Evolutionary conservation across 2,329 filamentous ascomycete genomes (phyloP), one percentile per base, ranked within the genome.

Genomic region (Colletotrichum liaoningense): DNA sequence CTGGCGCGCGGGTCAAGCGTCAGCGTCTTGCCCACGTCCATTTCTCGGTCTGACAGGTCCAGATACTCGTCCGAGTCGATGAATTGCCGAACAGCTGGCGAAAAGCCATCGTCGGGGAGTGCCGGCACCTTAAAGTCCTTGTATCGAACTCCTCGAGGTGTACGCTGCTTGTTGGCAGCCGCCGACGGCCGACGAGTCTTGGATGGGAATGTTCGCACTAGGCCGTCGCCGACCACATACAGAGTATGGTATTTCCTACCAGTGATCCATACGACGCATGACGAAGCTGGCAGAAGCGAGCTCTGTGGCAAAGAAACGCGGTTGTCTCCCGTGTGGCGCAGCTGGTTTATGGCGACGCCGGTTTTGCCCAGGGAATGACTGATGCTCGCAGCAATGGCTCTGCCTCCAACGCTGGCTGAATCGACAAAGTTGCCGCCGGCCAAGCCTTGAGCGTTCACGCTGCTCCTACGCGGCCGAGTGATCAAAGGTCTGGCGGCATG

Each of bases 321-420:
- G 81, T 94, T 95, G 79, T 95, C 93, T 12, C 92, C 92, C 0
- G 90, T 93, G 77, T 95, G 93, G 59, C 93, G 91, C 71, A 95
- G 88, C 76, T 93, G 90, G 76, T 88, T 93, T 80, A 93, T 91
- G 56, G 89, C 89, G 16, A 88, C 91, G 69, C 92, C 93, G n/a
- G 92, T 93, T 79, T 92, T 93, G 54, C 91, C 92, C 33, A 95
- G 88, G 4, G 93, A 94, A 79, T 91, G 92, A 79, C 91, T 94
- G 74, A 95, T 91, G 58, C 92, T 93, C 63, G 91, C 92, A 67
- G 93, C 93, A 67, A 95, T 88, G 28, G 91, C 92, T 79, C 93
- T 92, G 28, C 92, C 90, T 12, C 93, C 92, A 77, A 94, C 92
- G 6, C 92, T 91, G 28, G 91, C 91, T 69, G 90, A 90, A 55